Conservation (phyloP, 139 green algal species). For the Picochlorum sp. region DNA sequence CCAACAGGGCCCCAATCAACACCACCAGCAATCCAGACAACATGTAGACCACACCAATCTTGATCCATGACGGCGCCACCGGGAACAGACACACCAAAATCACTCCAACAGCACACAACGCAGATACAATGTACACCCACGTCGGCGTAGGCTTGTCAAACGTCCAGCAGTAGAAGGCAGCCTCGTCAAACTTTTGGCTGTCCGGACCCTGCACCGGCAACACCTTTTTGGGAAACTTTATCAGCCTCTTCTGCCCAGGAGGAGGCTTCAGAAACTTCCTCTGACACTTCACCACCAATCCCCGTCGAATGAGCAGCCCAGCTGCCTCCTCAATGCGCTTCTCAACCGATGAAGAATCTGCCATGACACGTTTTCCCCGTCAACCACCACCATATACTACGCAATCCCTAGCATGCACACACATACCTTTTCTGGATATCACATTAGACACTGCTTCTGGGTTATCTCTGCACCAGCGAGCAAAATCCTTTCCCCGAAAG, state of each 20-base stretch:
- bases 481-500: slow-evolving; percentile 44
- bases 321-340: slow-evolving; percentile 21
- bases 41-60: slow-evolving; percentile 59
- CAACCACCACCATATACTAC: not conserved
- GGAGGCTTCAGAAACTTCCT: slow-evolving; percentile 63
- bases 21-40: slow-evolving; percentile 38
- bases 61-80: slow-evolving; percentile 37
- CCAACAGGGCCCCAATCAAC: slow-evolving; percentile 35
- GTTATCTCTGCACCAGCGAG: slow-evolving; percentile 21
- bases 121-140: slow-evolving; percentile 44
- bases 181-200: slow-evolving; percentile 44
- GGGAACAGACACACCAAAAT: slow-evolving; percentile 52
- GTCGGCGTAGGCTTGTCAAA: slow-evolving; percentile 58
- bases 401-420: not conserved
- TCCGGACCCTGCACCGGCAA: slow-evolving; percentile 13
- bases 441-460: slow-evolving; percentile 2
- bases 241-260: slow-evolving; percentile 50
- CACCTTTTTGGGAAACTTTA: slow-evolving; percentile 61
- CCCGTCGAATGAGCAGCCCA: slow-evolving; percentile 30
- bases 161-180: slow-evolving; percentile 59
- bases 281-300: slow-evolving; percentile 35
- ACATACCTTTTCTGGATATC: slow-evolving; percentile 3
- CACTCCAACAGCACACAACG: slow-evolving; percentile 32
- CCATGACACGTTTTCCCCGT: not conserved
- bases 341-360: not conserved